These are phyloP conservation scores for Capronia coronata DNA, from an alignment of 2,329 filamentous ascomycete genomes.

Conservation along the genomic window DNA sequence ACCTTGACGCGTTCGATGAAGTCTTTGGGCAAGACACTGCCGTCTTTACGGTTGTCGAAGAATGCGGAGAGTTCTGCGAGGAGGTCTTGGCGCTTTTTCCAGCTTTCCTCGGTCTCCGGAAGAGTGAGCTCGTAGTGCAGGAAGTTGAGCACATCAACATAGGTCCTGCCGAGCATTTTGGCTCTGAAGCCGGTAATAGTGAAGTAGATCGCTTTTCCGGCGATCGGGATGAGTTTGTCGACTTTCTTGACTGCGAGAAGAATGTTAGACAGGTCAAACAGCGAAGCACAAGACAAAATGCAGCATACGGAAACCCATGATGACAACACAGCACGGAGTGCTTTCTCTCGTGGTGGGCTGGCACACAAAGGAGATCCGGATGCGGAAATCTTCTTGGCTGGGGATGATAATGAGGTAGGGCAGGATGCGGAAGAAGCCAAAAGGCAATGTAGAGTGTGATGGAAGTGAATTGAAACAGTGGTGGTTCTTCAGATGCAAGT, in stretches of 20 bases:
- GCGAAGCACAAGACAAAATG: background rate
- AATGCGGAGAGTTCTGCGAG: constrained; percentile 22
- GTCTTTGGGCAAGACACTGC: constrained; percentile 21
- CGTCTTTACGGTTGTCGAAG: constrained; percentile 22
- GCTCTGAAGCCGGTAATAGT: constrained; percentile 19
- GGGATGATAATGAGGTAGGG: background rate
- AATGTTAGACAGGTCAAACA: constrained; percentile 6
- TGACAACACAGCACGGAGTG: constrained; percentile 3
- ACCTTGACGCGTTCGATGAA: constrained; percentile 24
- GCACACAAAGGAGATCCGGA: background rate
- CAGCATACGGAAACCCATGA: constrained; percentile 8
- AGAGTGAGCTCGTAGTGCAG: constrained; percentile 22
- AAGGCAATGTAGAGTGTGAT: background rate
- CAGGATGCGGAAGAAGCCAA: background rate
- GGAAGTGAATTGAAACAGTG: background rate
- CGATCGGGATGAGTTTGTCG: constrained; percentile 11
- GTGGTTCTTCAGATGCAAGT: background rate
- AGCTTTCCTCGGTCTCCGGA: constrained; percentile 26
- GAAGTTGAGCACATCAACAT: constrained; percentile 22
- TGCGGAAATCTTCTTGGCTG: background rate
- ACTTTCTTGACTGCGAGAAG: constrained; percentile 10
- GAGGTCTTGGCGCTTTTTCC: constrained; percentile 26
- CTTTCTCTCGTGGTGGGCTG: background rate
- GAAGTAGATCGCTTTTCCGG: constrained; percentile 16
- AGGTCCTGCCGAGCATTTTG: constrained; percentile 22